Percentiles rank a stretch among this genome's conserved stretches.
Evolutionary conservation across 139 green algal species (phyloP).

Genomic region (Ulvella scutata): DNA sequence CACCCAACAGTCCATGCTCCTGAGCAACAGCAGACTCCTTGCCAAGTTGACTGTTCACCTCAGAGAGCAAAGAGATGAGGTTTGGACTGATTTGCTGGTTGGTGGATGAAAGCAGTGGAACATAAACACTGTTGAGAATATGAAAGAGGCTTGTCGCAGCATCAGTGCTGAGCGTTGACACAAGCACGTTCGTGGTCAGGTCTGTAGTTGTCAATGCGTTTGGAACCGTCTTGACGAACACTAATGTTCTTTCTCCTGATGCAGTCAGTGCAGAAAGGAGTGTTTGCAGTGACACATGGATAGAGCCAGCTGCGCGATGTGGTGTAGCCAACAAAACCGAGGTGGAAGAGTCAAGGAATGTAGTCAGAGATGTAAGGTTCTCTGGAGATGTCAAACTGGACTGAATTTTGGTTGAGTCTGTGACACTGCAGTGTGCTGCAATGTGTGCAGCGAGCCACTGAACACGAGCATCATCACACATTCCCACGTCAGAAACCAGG

Average conservation of each 20-base stretch:
- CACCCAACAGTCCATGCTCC: not conserved
- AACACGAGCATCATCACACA: not conserved
- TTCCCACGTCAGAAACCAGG: too few relatives aligned
- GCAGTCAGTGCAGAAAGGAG: too few relatives aligned
- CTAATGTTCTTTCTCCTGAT: too few relatives aligned
- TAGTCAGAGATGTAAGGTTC: too few relatives aligned
- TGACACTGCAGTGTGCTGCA: not conserved
- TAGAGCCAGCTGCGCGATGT: too few relatives aligned
- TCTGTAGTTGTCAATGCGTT: not conserved
- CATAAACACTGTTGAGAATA: not conserved
- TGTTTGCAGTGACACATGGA: too few relatives aligned
- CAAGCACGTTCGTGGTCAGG: not conserved
- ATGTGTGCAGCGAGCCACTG: not conserved
- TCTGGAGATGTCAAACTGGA: not conserved
- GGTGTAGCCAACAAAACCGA: not conserved
- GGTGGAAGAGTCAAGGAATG: not conserved
- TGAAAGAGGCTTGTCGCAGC: not conserved
- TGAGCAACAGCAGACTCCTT: not conserved
- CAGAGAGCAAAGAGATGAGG: not conserved
- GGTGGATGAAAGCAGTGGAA: not conserved
- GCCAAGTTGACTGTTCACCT: not conserved
- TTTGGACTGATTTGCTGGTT: not conserved
- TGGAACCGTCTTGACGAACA: not conserved
- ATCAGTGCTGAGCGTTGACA: not conserved
- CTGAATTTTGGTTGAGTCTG: not conserved